phyloP scores from a whole-genome alignment of 257 asterid species.

The Ajuga chamaepitys region DNA sequence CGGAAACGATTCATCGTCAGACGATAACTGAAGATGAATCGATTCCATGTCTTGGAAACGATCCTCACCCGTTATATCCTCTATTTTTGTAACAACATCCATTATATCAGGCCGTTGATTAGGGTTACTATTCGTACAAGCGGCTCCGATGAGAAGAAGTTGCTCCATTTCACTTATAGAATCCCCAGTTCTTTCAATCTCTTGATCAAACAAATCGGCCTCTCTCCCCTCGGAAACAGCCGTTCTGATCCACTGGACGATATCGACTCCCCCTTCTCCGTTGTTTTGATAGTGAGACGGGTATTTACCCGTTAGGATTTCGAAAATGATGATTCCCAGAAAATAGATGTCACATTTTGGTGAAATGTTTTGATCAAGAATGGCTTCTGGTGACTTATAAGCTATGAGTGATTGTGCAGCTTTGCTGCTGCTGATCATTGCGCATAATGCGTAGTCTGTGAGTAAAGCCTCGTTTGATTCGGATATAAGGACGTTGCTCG shows the following conservation, averaged over 20 bases:
- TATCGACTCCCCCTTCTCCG: constrained; percentile 57
- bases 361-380: constrained; percentile 26
- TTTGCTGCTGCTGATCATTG: constrained; percentile 30
- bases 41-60: constrained; percentile 13
- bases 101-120: constrained; percentile 41
- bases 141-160: constrained; percentile 48
- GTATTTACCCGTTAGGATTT: constrained; percentile 61
- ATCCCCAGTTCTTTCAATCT: constrained; percentile 12
- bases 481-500: constrained; percentile 63
- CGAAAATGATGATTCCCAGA: constrained; percentile 69
- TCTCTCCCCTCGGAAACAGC: constrained; percentile 48
- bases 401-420: constrained; percentile 51
- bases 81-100: constrained; percentile 55
- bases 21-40: constrained; percentile 6
- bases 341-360: constrained; percentile 68
- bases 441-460: constrained; percentile 46
- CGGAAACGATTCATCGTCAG: constrained; percentile 13
- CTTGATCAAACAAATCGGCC: constrained; percentile 43
- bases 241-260: constrained; percentile 51
- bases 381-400: constrained; percentile 65
- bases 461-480: constrained; percentile 50
- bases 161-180: constrained; percentile 27
- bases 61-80: constrained; percentile 22
- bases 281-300: constrained; percentile 39
- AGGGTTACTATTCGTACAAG: constrained; percentile 48